These are phyloP conservation scores for Rutstroemia sydowiana DNA, from an alignment of 2,329 filamentous ascomycete genomes.

Conservation along the genomic window DNA sequence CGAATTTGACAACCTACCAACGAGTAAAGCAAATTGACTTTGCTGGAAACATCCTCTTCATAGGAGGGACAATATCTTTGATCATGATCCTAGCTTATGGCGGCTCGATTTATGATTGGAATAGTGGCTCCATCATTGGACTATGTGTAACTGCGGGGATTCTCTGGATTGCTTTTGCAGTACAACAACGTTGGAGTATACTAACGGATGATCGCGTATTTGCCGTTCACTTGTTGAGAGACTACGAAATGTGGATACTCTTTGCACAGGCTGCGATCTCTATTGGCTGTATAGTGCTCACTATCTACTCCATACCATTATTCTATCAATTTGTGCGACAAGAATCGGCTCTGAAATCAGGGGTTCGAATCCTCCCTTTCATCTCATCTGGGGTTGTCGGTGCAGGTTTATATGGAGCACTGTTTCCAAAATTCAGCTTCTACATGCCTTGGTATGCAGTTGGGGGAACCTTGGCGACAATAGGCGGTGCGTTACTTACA, in stretches of 20 bases:
- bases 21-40: constrained; percentile 26
- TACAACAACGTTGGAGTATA: constrained; percentile 11
- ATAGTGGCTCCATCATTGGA: constrained; percentile 13
- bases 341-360: constrained; percentile 39
- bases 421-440: not conserved
- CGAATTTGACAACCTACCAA: too few species aligned
- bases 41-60: constrained; percentile 21
- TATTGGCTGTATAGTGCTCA: too few species aligned
- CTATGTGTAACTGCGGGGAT: constrained; percentile 37
- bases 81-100: constrained; percentile 1
- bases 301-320: constrained; percentile 38
- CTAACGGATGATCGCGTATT: too few species aligned
- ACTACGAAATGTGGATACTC: too few species aligned
- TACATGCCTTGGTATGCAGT: not conserved
- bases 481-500: not conserved
- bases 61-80: constrained; percentile 11
- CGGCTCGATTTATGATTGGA: not conserved
- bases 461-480: not conserved
- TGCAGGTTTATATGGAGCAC: not conserved
- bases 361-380: constrained; percentile 33
- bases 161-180: constrained; percentile 9
- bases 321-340: constrained; percentile 44
- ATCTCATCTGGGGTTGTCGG: constrained; percentile 16
- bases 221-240: too few species aligned
- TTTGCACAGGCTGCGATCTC: too few species aligned